These are phyloP conservation scores for Penicillium macrosclerotiorum DNA, from an alignment of 495 filamentous ascomycete species.

Conservation along the genomic window DNA sequence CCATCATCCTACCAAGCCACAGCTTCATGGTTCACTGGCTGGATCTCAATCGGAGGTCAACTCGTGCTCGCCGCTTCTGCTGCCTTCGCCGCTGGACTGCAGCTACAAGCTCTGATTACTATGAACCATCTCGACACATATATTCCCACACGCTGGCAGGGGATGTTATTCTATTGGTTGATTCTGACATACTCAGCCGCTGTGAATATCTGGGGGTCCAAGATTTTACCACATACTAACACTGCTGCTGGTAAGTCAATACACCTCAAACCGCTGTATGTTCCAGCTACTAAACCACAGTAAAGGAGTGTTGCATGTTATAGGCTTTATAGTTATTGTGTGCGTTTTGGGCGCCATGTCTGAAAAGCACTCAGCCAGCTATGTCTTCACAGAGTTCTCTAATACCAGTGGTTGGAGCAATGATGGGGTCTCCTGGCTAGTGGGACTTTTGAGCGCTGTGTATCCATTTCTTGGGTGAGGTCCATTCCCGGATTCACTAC, in stretches of 20 bases:
- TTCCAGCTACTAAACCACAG: background rate
- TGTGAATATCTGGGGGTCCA: conserved; percentile 22
- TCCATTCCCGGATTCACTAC: background rate
- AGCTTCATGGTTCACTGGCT: conserved; percentile 25
- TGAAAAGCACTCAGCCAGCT: conserved; percentile 14
- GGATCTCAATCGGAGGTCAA: conserved; percentile 31
- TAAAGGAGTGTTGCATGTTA: conserved; percentile 19
- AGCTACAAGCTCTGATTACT: conserved; percentile 23
- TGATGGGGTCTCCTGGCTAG: conserved; percentile 24
- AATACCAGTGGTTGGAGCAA: conserved; percentile 24
- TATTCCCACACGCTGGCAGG: conserved; percentile 18
- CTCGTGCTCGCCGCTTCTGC: conserved; percentile 31
- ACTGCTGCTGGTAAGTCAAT: conserved; percentile 14
- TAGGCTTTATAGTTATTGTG: conserved; percentile 18
- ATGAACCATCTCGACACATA: conserved; percentile 24
- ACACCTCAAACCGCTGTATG: background rate
- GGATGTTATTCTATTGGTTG: conserved; percentile 26
- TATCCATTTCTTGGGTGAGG: conserved; percentile 24
- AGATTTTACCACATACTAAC: conserved; percentile 24
- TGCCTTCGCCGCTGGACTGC: conserved; percentile 22
- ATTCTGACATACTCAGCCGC: conserved; percentile 18
- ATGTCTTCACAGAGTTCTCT: conserved; percentile 21
- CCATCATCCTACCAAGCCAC: conserved; percentile 18
- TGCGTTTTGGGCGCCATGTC: conserved; percentile 19
- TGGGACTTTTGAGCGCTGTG: conserved; percentile 22